Evolutionary conservation across 192 early-diverging fungal species (phyloP), one percentile per base, ranked within the genome.

Genomic region (Gryganskiella cystojenkinii): DNA sequence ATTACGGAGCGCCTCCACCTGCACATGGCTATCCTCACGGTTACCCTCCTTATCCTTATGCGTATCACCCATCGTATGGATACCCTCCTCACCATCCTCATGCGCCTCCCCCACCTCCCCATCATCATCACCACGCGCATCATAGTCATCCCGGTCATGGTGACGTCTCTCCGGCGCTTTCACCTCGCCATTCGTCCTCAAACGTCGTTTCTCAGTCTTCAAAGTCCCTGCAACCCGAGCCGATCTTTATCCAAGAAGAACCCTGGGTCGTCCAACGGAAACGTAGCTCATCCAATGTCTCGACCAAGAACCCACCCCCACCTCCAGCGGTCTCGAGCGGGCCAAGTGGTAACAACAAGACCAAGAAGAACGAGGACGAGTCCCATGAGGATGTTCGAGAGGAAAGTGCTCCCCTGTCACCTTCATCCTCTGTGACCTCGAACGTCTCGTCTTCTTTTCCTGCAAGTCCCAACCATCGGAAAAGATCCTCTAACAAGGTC

Each of bases 171-270:
- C 51, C 52, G 25, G 35, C 22, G 7, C 40, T 55, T 20, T 31
- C 72, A 10, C 55, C 65, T 27, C 45, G 34, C 1, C 56, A 58
- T 13, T 5, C 56, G 42, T 13, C 30, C 44, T 1, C 24, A 34
- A 17, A 25, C 57, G 28, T 56, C 34, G 9, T 40, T 55, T 25
- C 52, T 19, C 35, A 28, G 35, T 35, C 50, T 42, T 35, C 47
- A 8, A 30, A 40, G 30, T 40, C 64, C 24, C 27, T 15, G 0
- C 71, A 59, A 28, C 73, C 73, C 2, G 73, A 76, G 64, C 73
- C 73, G 13, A 76, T 76, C 59, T 76, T 76, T 63, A 76, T 76
- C 45, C 73, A 76, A 47, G 73, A 76, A 25, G 73, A 76, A 30
- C 73, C 73, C 9, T 76, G 73, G 73, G 56, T 51, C 30, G 73